Evolutionary conservation across 75 land plant species (phyloP).

Genomic region (Azolla pinnata): DNA sequence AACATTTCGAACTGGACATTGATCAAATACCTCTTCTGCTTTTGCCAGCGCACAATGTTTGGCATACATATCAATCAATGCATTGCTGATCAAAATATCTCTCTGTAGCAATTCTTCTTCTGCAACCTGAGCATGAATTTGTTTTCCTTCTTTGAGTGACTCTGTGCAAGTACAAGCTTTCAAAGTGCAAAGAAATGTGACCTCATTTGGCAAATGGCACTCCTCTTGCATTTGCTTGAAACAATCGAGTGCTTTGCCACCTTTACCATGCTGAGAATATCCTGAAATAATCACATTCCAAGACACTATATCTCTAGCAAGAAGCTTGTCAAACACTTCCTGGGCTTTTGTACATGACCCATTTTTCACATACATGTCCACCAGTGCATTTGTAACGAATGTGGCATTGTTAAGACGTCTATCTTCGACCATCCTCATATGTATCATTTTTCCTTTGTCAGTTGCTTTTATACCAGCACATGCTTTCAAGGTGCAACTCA

Average conservation of each 20-base stretch:
- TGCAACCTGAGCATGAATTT: constrained; percentile 34
- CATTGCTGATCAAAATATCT: constrained; percentile 20
- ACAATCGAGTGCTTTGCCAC: not conserved
- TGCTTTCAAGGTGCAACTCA: not conserved
- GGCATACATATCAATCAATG: constrained; percentile 35
- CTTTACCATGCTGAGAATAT: not conserved
- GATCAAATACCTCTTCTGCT: constrained; percentile 16
- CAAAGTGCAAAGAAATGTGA: constrained; percentile 8
- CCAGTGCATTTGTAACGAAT: not conserved
- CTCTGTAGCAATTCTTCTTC: constrained; percentile 4
- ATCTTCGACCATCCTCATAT: not conserved
- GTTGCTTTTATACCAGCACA: not conserved
- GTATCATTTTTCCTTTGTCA: not conserved
- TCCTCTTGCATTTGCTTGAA: constrained; percentile 2
- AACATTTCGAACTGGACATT: not conserved
- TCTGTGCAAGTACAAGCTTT: constrained; percentile 44
- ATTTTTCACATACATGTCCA: constrained; percentile 1
- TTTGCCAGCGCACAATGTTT: constrained; percentile 23
- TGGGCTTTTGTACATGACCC: not conserved
- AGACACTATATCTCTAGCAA: not conserved
- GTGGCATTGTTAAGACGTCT: too few species aligned
- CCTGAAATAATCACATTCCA: constrained; percentile 6
- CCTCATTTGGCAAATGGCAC: not conserved
- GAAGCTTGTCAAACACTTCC: not conserved
- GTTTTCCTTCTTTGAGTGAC: constrained; percentile 34